phyloP scores from a whole-genome alignment of 345 rosid genomes.

The Cochlearia excelsa region DNA sequence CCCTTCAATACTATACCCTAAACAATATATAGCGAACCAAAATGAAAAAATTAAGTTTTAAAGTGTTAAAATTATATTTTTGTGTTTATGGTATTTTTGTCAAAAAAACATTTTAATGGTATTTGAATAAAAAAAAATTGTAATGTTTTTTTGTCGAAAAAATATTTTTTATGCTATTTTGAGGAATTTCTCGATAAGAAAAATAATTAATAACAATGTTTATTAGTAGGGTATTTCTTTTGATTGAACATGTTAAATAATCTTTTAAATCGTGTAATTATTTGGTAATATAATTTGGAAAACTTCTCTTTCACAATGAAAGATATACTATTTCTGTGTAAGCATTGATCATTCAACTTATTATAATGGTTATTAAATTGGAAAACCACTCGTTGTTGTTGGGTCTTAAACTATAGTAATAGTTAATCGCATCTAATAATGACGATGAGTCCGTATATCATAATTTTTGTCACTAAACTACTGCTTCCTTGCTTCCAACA shows the following conservation, averaged over 20 bases:
- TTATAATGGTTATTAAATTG: constrained; percentile 6
- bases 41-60: no score
- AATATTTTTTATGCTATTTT: no score
- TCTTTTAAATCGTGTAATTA: background rate
- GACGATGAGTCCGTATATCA: constrained; percentile 22
- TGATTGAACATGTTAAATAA: constrained; percentile 24
- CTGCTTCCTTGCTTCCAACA: constrained; percentile 40
- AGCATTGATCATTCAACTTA: constrained; percentile 2
- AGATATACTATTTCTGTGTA: constrained; percentile 26
- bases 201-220: no score
- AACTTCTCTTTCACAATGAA: constrained; percentile 20
- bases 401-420: background rate
- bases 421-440: constrained; percentile 13
- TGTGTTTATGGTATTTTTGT: no score
- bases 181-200: no score
- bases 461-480: constrained; percentile 11
- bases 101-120: no score
- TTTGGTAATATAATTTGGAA: constrained; percentile 27
- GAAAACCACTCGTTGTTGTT: no score
- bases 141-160: no score
- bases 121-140: no score
- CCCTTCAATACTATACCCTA: no score
- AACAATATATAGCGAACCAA: no score
- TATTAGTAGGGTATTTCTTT: background rate
- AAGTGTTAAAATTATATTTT: no score